Conservation (phyloP, 306 rosid genomes). For the Carpinus fangiana region DNA sequence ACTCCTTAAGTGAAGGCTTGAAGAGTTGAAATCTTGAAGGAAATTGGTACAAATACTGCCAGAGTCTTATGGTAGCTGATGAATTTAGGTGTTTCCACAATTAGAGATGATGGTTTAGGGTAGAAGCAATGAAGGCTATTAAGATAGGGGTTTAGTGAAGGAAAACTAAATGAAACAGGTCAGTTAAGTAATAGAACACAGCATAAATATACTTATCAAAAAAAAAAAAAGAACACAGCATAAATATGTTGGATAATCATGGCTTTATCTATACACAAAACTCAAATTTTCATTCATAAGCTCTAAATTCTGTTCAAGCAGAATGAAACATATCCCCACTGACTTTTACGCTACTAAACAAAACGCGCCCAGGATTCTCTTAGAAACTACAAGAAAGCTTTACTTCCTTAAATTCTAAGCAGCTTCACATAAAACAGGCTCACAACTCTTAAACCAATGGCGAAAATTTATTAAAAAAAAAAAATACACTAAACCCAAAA, state of each 20-base stretch:
- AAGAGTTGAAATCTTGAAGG: too few relatives aligned
- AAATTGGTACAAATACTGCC: too few relatives aligned
- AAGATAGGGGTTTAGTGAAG: too few relatives aligned
- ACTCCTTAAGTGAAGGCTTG: too few relatives aligned
- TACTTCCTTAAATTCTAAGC: not conserved
- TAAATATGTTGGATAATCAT: not conserved
- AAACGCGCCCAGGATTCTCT: not conserved
- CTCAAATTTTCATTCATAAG: not conserved
- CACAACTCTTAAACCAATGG: not conserved
- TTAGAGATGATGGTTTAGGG: too few relatives aligned
- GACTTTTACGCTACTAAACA: not conserved
- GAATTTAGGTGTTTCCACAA: too few relatives aligned
- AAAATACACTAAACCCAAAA: too few relatives aligned
- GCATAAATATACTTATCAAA: not conserved
- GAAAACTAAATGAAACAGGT: too few relatives aligned
- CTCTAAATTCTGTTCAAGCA: not conserved
- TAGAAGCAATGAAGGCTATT: too few relatives aligned
- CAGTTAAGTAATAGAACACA: too few relatives aligned
- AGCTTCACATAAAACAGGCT: not conserved
- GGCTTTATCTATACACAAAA: not conserved
- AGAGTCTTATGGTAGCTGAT: too few relatives aligned
- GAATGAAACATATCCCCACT: not conserved
- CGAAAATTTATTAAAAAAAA: not conserved
- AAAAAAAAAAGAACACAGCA: not conserved
- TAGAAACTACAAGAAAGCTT: not conserved